Evolutionary conservation across 257 asterid genomes (phyloP), one percentile per base, ranked within the genome.

Genomic region (Primulina huaijiensis): DNA sequence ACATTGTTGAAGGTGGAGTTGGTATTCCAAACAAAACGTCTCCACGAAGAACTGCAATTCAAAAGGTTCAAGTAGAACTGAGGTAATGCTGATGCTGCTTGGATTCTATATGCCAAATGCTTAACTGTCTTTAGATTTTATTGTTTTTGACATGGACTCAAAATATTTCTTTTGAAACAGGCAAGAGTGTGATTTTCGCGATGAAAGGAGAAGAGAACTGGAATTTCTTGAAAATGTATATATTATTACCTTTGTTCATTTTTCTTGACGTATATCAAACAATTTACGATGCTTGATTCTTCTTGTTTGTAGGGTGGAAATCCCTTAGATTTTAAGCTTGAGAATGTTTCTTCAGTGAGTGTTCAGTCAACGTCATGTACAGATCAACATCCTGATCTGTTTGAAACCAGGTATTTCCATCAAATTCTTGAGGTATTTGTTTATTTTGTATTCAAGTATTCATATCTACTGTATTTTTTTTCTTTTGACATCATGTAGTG

Each of bases 211-310:
- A 82, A 86, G 87, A 82, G 97, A 93, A 75, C 74, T 93, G 77
- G 98, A 89, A 71, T 93, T 87, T 83, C 97, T 89, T 76, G 95
- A 86, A 77, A 85, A 90, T 78, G 98, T 93, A 88, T 78, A 89
- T 70, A 31, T 56, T 78, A 81, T n/a, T 67, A 50, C 71, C 78
- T 67, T 79, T 52, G 63, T 65, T 68, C 40, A 67, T 38, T 43
- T 65, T 67, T 38, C 53, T 61, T 65, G 63, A 33, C 69, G n/a
- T 78, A 62, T 68, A 57, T 72, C 69, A 37, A 33, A 7, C 46
- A 59, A 74, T 71, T 72, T 75, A 75, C 75, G 31, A 69, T 70
- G 74, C 68, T 30, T 72, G 62, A 65, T 70, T 73, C 38, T 73
- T 71, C 72, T 72, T 72, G 57, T 69, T 76, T 82, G 83, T 86